Percentiles rank a stretch among this genome's conserved stretches.
phyloP scores from a whole-genome alignment of 2,329 filamentous ascomycete genomes.

The Aspergillus ustus region DNA sequence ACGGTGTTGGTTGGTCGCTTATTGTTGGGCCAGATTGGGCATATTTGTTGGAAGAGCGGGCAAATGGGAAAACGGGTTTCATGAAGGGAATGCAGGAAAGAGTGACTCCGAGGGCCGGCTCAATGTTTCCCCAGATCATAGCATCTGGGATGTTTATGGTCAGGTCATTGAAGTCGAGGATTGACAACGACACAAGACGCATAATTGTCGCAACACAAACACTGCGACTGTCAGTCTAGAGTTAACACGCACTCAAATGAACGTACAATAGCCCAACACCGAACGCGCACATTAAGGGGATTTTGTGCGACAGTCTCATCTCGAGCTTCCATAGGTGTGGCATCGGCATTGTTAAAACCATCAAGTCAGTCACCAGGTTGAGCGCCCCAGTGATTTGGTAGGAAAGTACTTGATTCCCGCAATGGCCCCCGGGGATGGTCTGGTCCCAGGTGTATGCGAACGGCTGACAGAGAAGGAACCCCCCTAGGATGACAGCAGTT shows the following conservation, averaged over 20 bases:
- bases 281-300: neutral
- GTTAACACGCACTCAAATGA: neutral
- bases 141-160: neutral
- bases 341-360: neutral
- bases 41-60: neutral
- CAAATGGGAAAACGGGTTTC: neutral
- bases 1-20: neutral
- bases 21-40: neutral
- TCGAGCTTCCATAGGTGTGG: neutral
- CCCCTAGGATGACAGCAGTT: neutral
- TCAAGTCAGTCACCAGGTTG: neutral
- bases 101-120: neutral
- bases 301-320: neutral
- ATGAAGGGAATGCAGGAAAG: neutral
- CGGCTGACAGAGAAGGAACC: neutral
- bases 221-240: neutral
- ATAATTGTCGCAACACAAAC: neutral
- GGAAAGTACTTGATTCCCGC: neutral
- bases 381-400: neutral
- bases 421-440: neutral
- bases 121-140: constrained; percentile 2
- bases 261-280: neutral
- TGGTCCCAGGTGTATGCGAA: neutral
- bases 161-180: neutral
- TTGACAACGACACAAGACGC: neutral